Evolutionary conservation across 2,329 filamentous ascomycete genomes (phyloP).

Genomic region (Sclerotinia minor): DNA sequence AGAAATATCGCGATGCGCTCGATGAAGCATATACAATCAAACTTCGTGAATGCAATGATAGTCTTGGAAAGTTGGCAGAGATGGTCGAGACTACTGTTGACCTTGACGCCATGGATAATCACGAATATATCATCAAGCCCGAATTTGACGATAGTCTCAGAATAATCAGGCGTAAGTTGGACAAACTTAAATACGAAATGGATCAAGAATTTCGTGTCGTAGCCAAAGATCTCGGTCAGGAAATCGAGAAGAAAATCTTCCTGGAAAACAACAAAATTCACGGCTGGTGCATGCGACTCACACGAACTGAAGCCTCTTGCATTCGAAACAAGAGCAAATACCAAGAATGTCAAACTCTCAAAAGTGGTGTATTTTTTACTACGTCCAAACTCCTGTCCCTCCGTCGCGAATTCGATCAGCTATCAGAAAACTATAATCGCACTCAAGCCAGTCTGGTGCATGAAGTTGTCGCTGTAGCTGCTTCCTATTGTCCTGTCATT

Average conservation of each 20-base stretch:
- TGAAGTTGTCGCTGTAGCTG: conserved; percentile 89
- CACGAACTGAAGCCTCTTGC: conserved; percentile 83
- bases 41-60: conserved; percentile 72
- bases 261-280: conserved; percentile 95
- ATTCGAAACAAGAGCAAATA: conserved; percentile 91
- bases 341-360: conserved; percentile 95
- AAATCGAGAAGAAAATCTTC: conserved; percentile 98
- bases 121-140: conserved; percentile 98
- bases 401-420: conserved; percentile 88
- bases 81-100: conserved; percentile 99
- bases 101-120: conserved; percentile 89
- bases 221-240: conserved; percentile 79
- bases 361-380: conserved; percentile 98
- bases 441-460: conserved; percentile 88
- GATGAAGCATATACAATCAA: conserved; percentile 86
- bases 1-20: conserved; percentile 82
- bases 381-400: conserved; percentile 77
- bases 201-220: conserved; percentile 75
- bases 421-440: conserved; percentile 91
- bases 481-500: conserved; percentile 90
- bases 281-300: conserved; percentile 94
- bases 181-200: conserved; percentile 81
- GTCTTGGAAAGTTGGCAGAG: conserved; percentile 82
- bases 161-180: conserved; percentile 87
- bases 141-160: conserved; percentile 90